Conservation (phyloP, 352 stramenopile genomes). For the Pythium sp. region DNA sequence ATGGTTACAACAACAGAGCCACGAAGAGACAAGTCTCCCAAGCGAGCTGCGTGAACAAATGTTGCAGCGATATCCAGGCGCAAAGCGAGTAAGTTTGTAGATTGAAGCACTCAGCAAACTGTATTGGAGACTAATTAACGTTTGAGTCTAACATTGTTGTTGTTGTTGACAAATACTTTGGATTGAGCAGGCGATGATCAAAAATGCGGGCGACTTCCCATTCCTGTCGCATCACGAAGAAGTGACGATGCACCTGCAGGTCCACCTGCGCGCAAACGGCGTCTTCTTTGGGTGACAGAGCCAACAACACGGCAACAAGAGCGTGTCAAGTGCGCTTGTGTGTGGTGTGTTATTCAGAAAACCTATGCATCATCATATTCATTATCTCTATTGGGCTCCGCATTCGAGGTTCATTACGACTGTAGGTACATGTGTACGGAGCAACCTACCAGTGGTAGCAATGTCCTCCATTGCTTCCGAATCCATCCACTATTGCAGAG, state of each 20-base stretch:
- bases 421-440: background rate
- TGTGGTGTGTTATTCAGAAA: background rate
- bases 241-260: slow-evolving; percentile 73
- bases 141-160: background rate
- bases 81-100: slow-evolving; percentile 39
- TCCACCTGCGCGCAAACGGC: slow-evolving; percentile 60
- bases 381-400: slow-evolving; percentile 13
- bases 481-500: background rate
- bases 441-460: no score
- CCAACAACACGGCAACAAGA: background rate
- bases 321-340: background rate
- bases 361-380: slow-evolving; percentile 12
- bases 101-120: background rate
- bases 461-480: background rate
- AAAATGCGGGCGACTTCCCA: slow-evolving; percentile 60
- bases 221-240: slow-evolving; percentile 76
- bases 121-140: background rate
- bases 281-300: slow-evolving; percentile 34
- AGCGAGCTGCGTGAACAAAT: slow-evolving; percentile 37
- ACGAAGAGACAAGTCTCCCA: slow-evolving; percentile 55
- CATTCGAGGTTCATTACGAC: background rate
- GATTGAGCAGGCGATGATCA: slow-evolving; percentile 54
- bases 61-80: slow-evolving; percentile 38
- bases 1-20: slow-evolving; percentile 29
- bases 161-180: background rate